These are phyloP conservation scores for Kwoniella shandongensis DNA, from an alignment of 768 basidiomycete genomes.

Conservation along the genomic window DNA sequence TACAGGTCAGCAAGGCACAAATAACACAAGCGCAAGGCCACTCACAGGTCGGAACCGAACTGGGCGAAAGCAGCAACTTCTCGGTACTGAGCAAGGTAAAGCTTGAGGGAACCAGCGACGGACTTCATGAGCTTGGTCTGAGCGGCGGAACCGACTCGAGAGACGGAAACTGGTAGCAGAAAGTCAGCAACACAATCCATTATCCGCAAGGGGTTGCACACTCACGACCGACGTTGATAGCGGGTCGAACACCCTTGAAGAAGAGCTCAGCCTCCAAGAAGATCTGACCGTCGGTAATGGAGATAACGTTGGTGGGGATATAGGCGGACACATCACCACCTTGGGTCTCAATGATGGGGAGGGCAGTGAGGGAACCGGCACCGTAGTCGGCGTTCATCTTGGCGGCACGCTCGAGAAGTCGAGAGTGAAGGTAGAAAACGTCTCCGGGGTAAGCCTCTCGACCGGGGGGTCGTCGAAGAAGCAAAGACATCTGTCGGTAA, in stretches of 20 bases:
- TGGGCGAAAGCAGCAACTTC: conserved; percentile 86
- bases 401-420: conserved; percentile 99
- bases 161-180: conserved; percentile 70
- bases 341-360: conserved; percentile 98
- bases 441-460: conserved; percentile 98
- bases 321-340: conserved; percentile 99
- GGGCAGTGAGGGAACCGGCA: conserved; percentile 96
- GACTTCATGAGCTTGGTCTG: conserved; percentile 99
- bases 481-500: conserved; percentile 99
- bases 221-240: conserved; percentile 94
- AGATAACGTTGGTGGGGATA: conserved; percentile 92
- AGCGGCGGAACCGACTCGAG: conserved; percentile 99
- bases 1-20: conserved; percentile 4
- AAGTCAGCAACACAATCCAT: not conserved
- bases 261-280: conserved; percentile 99
- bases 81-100: conserved; percentile 99
- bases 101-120: conserved; percentile 98
- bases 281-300: conserved; percentile 97
- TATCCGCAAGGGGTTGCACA: not conserved
- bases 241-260: conserved; percentile 99
- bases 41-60: conserved; percentile 92
- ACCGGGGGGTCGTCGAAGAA: conserved; percentile 99
- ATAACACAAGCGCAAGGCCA: not conserved
- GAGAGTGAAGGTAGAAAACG: conserved; percentile 99
- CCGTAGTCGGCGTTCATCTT: conserved; percentile 99